phyloP scores from a whole-genome alignment of 192 early-diverging fungal species.

The Entomortierella beljakovae region DNA sequence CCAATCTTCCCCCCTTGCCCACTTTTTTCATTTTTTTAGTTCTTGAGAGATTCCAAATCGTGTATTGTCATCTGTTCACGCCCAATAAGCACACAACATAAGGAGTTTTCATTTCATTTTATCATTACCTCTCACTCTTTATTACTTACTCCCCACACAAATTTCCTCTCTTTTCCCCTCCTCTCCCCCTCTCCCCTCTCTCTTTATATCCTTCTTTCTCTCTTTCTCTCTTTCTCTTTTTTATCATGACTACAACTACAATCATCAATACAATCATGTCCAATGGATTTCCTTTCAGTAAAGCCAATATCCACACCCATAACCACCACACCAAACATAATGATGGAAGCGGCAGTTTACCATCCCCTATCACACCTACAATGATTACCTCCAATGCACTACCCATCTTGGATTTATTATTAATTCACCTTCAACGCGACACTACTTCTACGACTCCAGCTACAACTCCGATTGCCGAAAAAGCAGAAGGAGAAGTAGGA shows the following conservation, averaged over 20 bases:
- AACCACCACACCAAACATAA: neutral
- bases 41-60: too few relatives aligned
- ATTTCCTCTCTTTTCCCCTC: neutral
- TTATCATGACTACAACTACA: constrained; percentile 3
- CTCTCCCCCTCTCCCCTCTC: neutral
- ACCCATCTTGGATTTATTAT: neutral
- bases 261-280: neutral
- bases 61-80: too few relatives aligned
- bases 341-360: neutral
- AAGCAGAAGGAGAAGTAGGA: too few relatives aligned
- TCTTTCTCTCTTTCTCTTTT: constrained; percentile 1
- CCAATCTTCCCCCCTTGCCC: too few relatives aligned
- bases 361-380: constrained; percentile 7
- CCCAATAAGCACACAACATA: too few relatives aligned
- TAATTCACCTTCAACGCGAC: neutral
- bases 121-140: neutral
- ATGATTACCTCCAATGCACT: neutral
- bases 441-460: neutral
- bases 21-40: too few relatives aligned
- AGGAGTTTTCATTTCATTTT: too few relatives aligned
- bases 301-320: neutral
- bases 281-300: neutral
- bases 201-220: neutral
- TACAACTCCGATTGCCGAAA: neutral
- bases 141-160: too few relatives aligned